Evolutionary conservation across 352 stramenopile species (phyloP).

Genomic region (Pythium insidiosum): DNA sequence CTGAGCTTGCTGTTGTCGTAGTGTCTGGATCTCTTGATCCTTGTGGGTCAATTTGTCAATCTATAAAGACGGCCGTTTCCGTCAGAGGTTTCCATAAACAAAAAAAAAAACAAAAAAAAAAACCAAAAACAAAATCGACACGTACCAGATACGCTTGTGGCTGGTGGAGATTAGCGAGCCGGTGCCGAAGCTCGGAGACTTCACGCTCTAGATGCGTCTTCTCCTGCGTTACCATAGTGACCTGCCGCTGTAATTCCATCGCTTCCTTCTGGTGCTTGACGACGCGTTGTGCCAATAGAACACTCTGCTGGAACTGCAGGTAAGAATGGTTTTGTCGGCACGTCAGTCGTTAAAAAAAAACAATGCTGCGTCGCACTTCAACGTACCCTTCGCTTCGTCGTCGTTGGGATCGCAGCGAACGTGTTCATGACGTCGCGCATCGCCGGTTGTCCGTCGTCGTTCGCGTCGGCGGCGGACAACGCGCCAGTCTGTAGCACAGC

Average conservation of each 20-base stretch:
- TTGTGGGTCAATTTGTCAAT: conserved; percentile 51
- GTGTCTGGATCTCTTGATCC: conserved; percentile 34
- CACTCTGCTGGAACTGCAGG: conserved; percentile 72
- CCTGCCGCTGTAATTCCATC: conserved; percentile 28
- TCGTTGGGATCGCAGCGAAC: conserved; percentile 57
- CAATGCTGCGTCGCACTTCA: background rate
- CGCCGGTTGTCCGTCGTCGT: background rate
- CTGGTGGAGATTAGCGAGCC: conserved; percentile 49
- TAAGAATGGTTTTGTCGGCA: too few species aligned
- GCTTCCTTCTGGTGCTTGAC: conserved; percentile 55
- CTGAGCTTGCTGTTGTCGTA: conserved; percentile 14
- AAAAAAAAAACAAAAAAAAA: background rate
- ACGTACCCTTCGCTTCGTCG: conserved; percentile 53
- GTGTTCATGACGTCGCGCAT: conserved; percentile 44
- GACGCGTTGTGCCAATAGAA: conserved; percentile 53
- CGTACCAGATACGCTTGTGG: conserved; percentile 66
- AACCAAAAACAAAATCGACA: background rate
- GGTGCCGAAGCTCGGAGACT: conserved; percentile 21
- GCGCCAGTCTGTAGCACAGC: conserved; percentile 57
- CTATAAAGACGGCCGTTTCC: conserved; percentile 22
- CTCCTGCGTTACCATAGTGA: conserved; percentile 23
- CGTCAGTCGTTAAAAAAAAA: background rate
- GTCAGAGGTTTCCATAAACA: too few species aligned
- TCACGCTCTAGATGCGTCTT: conserved; percentile 19
- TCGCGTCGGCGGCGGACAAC: conserved; percentile 10